Evolutionary conservation across 1,284 basidiomycete species (phyloP).

Genomic region (Sanghuangporus weigelae): DNA sequence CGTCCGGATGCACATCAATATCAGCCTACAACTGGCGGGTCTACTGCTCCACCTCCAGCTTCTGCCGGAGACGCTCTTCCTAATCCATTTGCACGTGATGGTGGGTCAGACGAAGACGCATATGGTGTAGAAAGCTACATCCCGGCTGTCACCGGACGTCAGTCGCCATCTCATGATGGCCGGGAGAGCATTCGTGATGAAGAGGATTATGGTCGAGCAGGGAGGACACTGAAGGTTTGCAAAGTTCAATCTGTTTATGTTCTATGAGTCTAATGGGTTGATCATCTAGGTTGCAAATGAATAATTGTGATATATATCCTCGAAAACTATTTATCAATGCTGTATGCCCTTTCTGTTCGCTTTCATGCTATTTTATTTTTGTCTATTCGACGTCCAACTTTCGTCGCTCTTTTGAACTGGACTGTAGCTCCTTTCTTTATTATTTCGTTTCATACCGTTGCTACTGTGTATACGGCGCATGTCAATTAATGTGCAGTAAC

Average conservation of each 20-base stretch:
- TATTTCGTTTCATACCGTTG: not conserved
- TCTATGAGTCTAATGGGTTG: not conserved
- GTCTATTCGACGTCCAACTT: constrained; percentile 13
- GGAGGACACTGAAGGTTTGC: constrained; percentile 43
- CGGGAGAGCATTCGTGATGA: constrained; percentile 31
- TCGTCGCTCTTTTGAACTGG: constrained; percentile 1
- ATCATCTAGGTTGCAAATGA: constrained; percentile 16
- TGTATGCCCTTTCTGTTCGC: not conserved
- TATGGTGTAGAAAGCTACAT: constrained; percentile 19
- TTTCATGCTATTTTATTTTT: constrained; percentile 14
- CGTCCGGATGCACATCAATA: constrained; percentile 15
- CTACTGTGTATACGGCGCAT: not conserved
- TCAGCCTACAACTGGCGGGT: constrained; percentile 20
- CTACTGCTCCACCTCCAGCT: constrained; percentile 7
- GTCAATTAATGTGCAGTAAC: not conserved
- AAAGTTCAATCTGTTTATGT: not conserved
- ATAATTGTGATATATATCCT: constrained; percentile 1
- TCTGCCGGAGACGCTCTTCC: constrained; percentile 11
- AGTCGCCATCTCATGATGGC: constrained; percentile 17
- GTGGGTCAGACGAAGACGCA: constrained; percentile 20
- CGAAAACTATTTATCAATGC: not conserved
- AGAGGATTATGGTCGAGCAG: constrained; percentile 33
- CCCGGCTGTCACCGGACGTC: constrained; percentile 12
- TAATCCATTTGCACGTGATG: constrained; percentile 15
- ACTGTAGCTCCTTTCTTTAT: constrained; percentile 1